phyloP scores from a whole-genome alignment of 2,329 filamentous ascomycete species.

The Trichophaea hybrida region DNA sequence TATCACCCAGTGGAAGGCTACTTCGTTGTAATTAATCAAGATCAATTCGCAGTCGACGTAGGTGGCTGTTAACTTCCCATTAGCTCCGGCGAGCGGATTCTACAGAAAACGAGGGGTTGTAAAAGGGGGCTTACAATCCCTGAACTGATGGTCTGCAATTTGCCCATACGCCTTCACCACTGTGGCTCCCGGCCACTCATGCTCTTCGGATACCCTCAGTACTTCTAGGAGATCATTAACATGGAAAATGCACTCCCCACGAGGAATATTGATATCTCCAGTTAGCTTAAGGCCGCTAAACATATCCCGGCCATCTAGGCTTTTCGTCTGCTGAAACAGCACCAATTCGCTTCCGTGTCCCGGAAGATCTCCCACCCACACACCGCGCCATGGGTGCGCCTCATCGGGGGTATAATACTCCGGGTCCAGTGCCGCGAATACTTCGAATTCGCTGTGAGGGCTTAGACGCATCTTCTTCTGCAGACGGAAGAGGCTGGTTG shows the following conservation, averaged over 20 bases:
- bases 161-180: constrained; percentile 64
- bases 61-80: not conserved
- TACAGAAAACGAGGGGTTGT: not conserved
- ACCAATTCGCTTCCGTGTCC: constrained; percentile 82
- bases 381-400: constrained; percentile 70
- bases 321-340: constrained; percentile 59
- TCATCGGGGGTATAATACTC: constrained; percentile 64
- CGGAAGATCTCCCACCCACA: constrained; percentile 85
- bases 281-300: constrained; percentile 82
- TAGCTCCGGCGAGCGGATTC: not conserved
- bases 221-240: constrained; percentile 60
- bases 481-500: constrained; percentile 8
- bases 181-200: constrained; percentile 56
- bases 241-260: constrained; percentile 71
- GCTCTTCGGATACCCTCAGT: constrained; percentile 48
- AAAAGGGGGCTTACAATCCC: not conserved
- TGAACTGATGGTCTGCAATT: constrained; percentile 42
- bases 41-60: not conserved
- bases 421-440: constrained; percentile 54
- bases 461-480: constrained; percentile 9
- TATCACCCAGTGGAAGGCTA: not conserved
- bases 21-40: not conserved
- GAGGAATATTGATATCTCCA: constrained; percentile 76
- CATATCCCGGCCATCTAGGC: constrained; percentile 35
- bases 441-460: not conserved